Evolutionary conservation across 768 basidiomycete species (phyloP).

Genomic region (Leucosporidium creatinivorum): DNA sequence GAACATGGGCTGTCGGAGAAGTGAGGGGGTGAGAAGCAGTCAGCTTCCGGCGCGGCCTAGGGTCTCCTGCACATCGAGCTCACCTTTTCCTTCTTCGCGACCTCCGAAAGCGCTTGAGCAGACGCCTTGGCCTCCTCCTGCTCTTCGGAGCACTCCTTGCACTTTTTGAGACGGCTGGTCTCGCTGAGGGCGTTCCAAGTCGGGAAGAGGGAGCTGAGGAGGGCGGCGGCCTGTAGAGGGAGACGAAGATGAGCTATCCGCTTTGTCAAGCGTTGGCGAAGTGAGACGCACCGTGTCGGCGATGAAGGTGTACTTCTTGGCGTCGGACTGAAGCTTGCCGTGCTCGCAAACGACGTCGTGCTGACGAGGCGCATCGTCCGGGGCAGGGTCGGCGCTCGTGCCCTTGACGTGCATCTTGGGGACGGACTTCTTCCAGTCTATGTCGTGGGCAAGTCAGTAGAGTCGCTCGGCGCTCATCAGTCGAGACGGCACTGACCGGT

Average conservation of each 20-base stretch:
- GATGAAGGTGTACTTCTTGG: conserved; percentile 56
- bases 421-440: conserved; percentile 65
- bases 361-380: conserved; percentile 54
- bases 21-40: neutral
- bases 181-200: conserved; percentile 56
- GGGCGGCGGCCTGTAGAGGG: conserved; percentile 25
- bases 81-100: conserved; percentile 17
- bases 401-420: conserved; percentile 65
- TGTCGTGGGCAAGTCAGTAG: neutral
- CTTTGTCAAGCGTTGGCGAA: no score
- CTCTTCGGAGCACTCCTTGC: conserved; percentile 57
- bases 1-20: conserved; percentile 13
- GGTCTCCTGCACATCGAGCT: neutral
- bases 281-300: conserved; percentile 50
- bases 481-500: conserved; percentile 50
- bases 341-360: conserved; percentile 68
- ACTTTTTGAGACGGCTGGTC: conserved; percentile 47
- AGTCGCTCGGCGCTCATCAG: no score
- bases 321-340: conserved; percentile 53
- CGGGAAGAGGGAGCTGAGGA: conserved; percentile 58
- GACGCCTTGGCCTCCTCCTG: conserved; percentile 50
- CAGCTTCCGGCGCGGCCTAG: neutral
- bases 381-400: conserved; percentile 56
- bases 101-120: neutral
- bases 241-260: no score